phyloP scores from a whole-genome alignment of 106 monocot species.

The Vanilla planifolia region DNA sequence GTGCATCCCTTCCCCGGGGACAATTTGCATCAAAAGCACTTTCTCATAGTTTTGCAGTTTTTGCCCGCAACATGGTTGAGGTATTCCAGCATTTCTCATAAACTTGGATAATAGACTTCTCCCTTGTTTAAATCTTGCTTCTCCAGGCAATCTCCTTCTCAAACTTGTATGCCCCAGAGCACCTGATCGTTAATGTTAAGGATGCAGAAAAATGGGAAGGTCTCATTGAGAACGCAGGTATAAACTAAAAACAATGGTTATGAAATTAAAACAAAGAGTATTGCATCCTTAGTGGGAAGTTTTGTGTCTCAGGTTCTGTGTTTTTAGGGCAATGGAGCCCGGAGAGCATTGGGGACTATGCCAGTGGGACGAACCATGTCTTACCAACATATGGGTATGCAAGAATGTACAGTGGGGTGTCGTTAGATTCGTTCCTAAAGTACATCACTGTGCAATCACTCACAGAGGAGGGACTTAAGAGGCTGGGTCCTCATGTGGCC shows the following conservation, averaged over 20 bases:
- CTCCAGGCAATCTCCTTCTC: constrained; percentile 87
- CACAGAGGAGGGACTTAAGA: constrained; percentile 76
- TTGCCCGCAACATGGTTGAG: constrained; percentile 80
- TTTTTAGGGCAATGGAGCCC: constrained; percentile 94
- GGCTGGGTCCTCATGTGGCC: constrained; percentile 70
- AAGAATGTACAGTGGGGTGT: constrained; percentile 91
- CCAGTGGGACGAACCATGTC: constrained; percentile 94
- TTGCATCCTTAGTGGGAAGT: no score
- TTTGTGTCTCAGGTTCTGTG: constrained; percentile 55
- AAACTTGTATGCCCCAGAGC: constrained; percentile 96
- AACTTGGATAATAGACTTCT: not conserved
- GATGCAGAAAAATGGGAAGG: constrained; percentile 86
- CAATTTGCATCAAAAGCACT: constrained; percentile 92
- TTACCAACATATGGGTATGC: constrained; percentile 96
- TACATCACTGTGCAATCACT: constrained; percentile 88
- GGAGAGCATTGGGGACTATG: constrained; percentile 96
- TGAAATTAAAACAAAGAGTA: no score
- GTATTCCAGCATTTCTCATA: constrained; percentile 12
- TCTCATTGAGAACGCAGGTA: constrained; percentile 92
- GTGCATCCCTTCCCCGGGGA: constrained; percentile 71
- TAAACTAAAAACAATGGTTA: no score
- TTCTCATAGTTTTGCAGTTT: constrained; percentile 74
- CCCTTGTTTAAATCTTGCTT: not conserved
- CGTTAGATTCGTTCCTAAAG: constrained; percentile 83
- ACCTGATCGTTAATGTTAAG: constrained; percentile 84